Evolutionary conservation across 2,329 filamentous ascomycete species (phyloP).

Genomic region (Mollisiaceae sp.): DNA sequence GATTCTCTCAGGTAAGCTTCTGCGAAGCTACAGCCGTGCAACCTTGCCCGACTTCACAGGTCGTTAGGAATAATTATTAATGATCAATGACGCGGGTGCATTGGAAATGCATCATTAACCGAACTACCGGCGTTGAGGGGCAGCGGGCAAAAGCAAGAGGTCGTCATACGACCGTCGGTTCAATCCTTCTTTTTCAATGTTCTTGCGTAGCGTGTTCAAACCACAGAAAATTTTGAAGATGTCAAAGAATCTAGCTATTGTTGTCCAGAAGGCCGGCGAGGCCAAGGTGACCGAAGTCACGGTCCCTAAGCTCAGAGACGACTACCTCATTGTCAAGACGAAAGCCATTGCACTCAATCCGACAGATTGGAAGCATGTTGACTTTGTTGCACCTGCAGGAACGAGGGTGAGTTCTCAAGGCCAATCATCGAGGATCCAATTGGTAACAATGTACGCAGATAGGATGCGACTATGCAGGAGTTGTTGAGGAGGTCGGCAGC

Average conservation of each 20-base stretch:
- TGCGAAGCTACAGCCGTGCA: too few species aligned
- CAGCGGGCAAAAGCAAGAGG: not conserved
- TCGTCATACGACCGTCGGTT: not conserved
- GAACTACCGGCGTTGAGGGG: not conserved
- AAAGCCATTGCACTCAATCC: slow-evolving; percentile 41
- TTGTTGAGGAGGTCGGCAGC: slow-evolving; percentile 52
- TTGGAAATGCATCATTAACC: not conserved
- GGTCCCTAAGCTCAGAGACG: slow-evolving; percentile 39
- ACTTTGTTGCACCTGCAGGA: slow-evolving; percentile 32
- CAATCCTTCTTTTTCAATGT: not conserved
- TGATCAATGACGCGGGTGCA: too few species aligned
- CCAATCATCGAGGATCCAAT: not conserved
- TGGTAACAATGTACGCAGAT: slow-evolving; percentile 24
- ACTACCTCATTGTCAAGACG: slow-evolving; percentile 41
- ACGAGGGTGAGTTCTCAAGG: slow-evolving; percentile 23
- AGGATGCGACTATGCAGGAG: slow-evolving; percentile 55
- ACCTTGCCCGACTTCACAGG: not conserved
- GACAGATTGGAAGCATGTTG: slow-evolving; percentile 43
- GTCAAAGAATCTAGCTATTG: slow-evolving; percentile 36
- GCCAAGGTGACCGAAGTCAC: slow-evolving; percentile 33
- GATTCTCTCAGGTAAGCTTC: not conserved
- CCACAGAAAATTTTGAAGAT: slow-evolving; percentile 6
- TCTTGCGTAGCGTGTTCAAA: not conserved
- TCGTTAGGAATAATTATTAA: not conserved
- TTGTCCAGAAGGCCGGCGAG: slow-evolving; percentile 33